Base-by-base conservation (phyloP, 352 stramenopile species). In the Phytophthora pinifolia region DNA sequence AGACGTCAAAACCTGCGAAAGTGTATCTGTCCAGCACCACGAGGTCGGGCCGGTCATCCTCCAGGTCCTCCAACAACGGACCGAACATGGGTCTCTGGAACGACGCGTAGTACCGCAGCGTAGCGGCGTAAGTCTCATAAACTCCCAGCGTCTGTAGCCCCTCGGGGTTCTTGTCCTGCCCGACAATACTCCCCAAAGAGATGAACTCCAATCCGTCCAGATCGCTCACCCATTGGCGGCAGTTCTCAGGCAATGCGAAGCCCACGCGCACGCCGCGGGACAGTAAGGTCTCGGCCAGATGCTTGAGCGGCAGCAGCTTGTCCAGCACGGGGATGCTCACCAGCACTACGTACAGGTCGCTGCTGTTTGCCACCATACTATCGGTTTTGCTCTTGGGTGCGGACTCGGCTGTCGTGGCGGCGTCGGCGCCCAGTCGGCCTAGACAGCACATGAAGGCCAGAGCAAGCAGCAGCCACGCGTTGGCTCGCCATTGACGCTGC, bases 271-370 rank as follows among this genome's bases (percentile, higher is more conserved):
- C 85, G 20, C 85, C 85, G 31, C 83, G 81, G 30, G 77, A 65
- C 17, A 93, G 62, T 41, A 94, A 55, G 31, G 89, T 76, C 45
- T 89, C 76, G 9, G 82, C 83, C 32, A 94, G 50, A 50, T 88
- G 76, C 51, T 89, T 89, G 46, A 94, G 75, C 42, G 85, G 85
- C 46, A 91, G 68, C 52, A 93, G 79, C 53, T 86, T 87, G 52
- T 94, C 81, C 42, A 92, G 57, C 44, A 90, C 76, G n/a, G 85
- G 85, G 42, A 94, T 85, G 62, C 80, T 90, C 53, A 93, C 83
- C 15, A 94, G 66, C 38, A 91, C 83, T 30, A 94, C 62, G 69
- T 94, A 93, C 47, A 83, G 62, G n/a, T 87, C 65, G 18, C 20
- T 60, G 22, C 54, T 44, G 35, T 10, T 34, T 25, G 35, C 35